Percentiles rank a stretch among this genome's conserved stretches.
These are phyloP conservation scores for Curvularia hawaiiensis DNA, from an alignment of 2,329 filamentous ascomycete genomes.

Conservation along the genomic window DNA sequence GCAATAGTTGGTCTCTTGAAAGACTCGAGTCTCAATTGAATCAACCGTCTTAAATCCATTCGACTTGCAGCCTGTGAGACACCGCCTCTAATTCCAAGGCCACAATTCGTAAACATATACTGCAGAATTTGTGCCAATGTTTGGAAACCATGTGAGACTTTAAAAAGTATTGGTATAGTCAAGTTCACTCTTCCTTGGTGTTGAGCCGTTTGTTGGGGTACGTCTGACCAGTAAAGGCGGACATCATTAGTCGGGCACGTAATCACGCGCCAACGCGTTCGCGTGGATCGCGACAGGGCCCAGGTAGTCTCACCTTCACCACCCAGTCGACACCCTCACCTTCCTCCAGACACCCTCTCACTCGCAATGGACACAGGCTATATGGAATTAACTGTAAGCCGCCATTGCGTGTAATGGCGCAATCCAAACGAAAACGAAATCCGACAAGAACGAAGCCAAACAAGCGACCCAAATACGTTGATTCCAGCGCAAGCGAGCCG, in stretches of 20 bases:
- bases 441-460: conserved; percentile 17
- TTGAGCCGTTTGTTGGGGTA: neutral
- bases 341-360: neutral
- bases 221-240: neutral
- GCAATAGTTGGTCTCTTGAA: no score
- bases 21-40: neutral
- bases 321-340: neutral
- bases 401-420: conserved; percentile 35
- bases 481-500: conserved; percentile 14
- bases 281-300: neutral
- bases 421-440: conserved; percentile 31
- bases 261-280: conserved; percentile 8
- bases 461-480: conserved; percentile 24
- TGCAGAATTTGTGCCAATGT: neutral
- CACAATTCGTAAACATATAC: neutral
- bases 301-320: conserved; percentile 5
- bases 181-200: neutral
- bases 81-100: neutral
- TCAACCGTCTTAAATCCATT: neutral
- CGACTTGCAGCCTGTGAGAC: neutral
- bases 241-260: neutral
- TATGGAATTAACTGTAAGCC: conserved; percentile 9
- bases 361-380: conserved; percentile 30
- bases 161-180: neutral
- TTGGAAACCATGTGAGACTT: neutral